phyloP scores from a whole-genome alignment of 2,329 filamentous ascomycete genomes.

The Uncinocarpus reesii region DNA sequence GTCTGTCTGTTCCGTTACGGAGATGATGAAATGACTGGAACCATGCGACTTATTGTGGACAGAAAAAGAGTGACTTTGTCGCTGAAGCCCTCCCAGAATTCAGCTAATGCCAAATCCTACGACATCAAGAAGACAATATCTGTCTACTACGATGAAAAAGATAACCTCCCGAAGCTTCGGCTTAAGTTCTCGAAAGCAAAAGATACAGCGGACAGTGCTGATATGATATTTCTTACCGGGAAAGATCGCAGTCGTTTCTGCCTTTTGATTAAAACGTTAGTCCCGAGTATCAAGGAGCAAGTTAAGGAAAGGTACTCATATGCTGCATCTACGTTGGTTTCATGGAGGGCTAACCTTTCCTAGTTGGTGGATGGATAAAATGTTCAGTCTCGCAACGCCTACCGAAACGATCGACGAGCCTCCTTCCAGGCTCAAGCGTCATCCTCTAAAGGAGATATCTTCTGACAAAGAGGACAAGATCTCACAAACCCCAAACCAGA shows the following conservation, averaged over 20 bases:
- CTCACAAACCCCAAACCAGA: constrained; percentile 7
- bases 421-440: constrained; percentile 19
- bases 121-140: constrained; percentile 20
- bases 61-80: neutral
- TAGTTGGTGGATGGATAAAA: constrained; percentile 29
- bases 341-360: constrained; percentile 4
- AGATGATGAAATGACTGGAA: neutral
- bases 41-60: constrained; percentile 7
- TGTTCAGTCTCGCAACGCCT: neutral
- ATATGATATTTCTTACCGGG: constrained; percentile 11
- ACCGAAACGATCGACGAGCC: constrained; percentile 6
- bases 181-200: constrained; percentile 21
- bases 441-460: constrained; percentile 19
- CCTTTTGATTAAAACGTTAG: neutral
- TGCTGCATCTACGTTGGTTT: neutral
- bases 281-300: constrained; percentile 3
- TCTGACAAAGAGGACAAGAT: neutral
- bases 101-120: neutral
- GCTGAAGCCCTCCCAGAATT: neutral
- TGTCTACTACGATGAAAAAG: constrained; percentile 18
- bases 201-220: neutral
- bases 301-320: constrained; percentile 9
- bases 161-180: constrained; percentile 23
- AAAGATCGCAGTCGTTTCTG: constrained; percentile 7
- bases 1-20: constrained; percentile 7